phyloP scores from a whole-genome alignment of 2,329 filamentous ascomycete genomes.

The Arthroderma uncinatum region DNA sequence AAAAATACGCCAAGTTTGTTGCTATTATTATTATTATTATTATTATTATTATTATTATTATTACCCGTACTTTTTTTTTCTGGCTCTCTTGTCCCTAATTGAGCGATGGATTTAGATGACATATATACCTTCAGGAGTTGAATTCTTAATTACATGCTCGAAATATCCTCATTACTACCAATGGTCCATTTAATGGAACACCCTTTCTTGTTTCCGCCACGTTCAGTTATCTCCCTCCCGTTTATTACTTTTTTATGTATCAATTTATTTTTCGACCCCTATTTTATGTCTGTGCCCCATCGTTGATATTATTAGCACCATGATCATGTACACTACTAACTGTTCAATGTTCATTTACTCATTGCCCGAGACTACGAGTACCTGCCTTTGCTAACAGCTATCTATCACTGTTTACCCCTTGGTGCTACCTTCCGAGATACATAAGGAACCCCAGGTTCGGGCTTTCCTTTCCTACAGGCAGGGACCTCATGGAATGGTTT shows the following conservation, averaged over 20 bases:
- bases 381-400: too few relatives aligned
- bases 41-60: neutral
- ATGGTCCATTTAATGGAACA: neutral
- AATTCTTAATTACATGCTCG: neutral
- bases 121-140: neutral
- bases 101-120: conserved; percentile 4
- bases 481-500: too few relatives aligned
- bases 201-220: neutral
- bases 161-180: neutral
- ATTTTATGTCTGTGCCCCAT: neutral
- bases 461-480: too few relatives aligned
- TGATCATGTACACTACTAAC: too few relatives aligned
- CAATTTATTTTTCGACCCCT: neutral
- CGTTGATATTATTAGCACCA: too few relatives aligned
- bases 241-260: neutral
- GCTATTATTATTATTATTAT: neutral
- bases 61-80: neutral
- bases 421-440: too few relatives aligned
- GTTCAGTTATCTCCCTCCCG: neutral
- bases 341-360: too few relatives aligned
- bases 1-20: neutral
- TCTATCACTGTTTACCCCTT: too few relatives aligned
- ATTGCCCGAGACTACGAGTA: too few relatives aligned
- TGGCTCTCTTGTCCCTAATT: neutral
- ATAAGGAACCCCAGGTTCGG: too few relatives aligned